Percentiles rank a stretch among this genome's conserved stretches.
Evolutionary conservation across 1,284 basidiomycete species (phyloP).

Genomic region (Moniliophthora roreri): DNA sequence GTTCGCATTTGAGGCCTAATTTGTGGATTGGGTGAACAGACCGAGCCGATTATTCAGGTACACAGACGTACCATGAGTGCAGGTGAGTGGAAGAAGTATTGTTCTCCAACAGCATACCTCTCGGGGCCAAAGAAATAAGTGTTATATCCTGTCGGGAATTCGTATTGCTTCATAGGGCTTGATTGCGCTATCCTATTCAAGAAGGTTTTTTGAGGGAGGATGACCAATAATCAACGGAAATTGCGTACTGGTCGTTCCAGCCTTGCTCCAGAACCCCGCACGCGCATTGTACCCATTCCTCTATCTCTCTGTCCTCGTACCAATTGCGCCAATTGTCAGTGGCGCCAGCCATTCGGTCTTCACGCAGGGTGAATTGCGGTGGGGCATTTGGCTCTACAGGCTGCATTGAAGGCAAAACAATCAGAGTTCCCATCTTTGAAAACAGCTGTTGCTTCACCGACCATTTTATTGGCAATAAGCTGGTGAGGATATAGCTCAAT

Average conservation of each 20-base stretch:
- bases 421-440: neutral
- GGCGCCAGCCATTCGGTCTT: conserved; percentile 73
- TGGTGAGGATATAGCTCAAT: conserved; percentile 82
- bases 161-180: conserved; percentile 71
- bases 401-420: conserved; percentile 36
- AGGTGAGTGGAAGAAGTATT: conserved; percentile 83
- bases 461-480: conserved; percentile 80
- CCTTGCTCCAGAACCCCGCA: conserved; percentile 82
- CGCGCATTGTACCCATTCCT: conserved; percentile 92
- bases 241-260: conserved; percentile 85
- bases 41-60: neutral
- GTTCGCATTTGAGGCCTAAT: conserved; percentile 62
- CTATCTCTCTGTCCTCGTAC: conserved; percentile 85
- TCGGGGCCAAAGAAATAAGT: conserved; percentile 77
- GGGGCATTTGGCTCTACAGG: conserved; percentile 58
- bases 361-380: conserved; percentile 68
- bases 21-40: conserved; percentile 2
- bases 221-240: neutral
- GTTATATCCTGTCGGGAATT: conserved; percentile 96
- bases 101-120: conserved; percentile 84
- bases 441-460: conserved; percentile 27
- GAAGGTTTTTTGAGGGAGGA: neutral
- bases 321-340: conserved; percentile 81
- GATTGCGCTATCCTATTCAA: conserved; percentile 47
- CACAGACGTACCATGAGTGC: conserved; percentile 67